A percentile compares a stretch with the other conserved stretches of the same genome.
Evolutionary conservation across 2,329 filamentous ascomycete genomes (phyloP).

Genomic region (Stagonosporopsis rhizophila): DNA sequence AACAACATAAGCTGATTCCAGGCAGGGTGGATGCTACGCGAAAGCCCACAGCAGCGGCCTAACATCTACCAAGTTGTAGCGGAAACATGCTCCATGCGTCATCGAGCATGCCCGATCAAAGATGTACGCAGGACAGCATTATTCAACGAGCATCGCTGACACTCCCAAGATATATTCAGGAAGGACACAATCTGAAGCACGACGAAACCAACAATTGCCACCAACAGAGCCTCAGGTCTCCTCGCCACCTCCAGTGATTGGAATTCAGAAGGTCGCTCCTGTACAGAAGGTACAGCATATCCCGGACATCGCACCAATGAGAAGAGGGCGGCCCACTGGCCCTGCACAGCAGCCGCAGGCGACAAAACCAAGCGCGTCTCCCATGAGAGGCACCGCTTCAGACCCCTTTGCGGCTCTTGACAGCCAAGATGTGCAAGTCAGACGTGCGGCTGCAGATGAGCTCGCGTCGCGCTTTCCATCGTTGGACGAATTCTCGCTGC

Average conservation of each 20-base stretch:
- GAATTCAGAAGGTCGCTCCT: slow-evolving; percentile 81
- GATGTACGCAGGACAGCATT: slow-evolving; percentile 65
- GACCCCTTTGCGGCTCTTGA: slow-evolving; percentile 95
- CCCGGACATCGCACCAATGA: slow-evolving; percentile 93
- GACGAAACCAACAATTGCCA: slow-evolving; percentile 66
- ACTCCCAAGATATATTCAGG: slow-evolving; percentile 56
- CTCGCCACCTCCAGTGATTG: slow-evolving; percentile 68
- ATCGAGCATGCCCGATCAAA: slow-evolving; percentile 83
- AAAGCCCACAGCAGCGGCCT: slow-evolving; percentile 78
- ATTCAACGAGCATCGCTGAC: slow-evolving; percentile 28
- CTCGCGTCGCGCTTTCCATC: slow-evolving; percentile 86
- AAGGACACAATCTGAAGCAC: slow-evolving; percentile 69
- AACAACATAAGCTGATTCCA: slow-evolving; percentile 22
- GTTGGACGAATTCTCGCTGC: slow-evolving; percentile 87
- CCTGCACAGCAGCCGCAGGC: slow-evolving; percentile 53
- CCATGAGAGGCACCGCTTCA: slow-evolving; percentile 70
- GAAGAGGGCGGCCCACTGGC: slow-evolving; percentile 76
- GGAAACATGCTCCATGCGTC: slow-evolving; percentile 88
- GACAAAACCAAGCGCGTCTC: slow-evolving; percentile 69
- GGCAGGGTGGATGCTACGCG: slow-evolving; percentile 85
- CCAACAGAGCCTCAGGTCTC: slow-evolving; percentile 60
- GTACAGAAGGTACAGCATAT: slow-evolving; percentile 74
- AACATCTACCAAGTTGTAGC: slow-evolving; percentile 94
- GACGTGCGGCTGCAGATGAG: slow-evolving; percentile 71
- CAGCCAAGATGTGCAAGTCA: slow-evolving; percentile 60